phyloP scores from a whole-genome alignment of 352 stramenopile species.

The Pythium phragmiticola region DNA sequence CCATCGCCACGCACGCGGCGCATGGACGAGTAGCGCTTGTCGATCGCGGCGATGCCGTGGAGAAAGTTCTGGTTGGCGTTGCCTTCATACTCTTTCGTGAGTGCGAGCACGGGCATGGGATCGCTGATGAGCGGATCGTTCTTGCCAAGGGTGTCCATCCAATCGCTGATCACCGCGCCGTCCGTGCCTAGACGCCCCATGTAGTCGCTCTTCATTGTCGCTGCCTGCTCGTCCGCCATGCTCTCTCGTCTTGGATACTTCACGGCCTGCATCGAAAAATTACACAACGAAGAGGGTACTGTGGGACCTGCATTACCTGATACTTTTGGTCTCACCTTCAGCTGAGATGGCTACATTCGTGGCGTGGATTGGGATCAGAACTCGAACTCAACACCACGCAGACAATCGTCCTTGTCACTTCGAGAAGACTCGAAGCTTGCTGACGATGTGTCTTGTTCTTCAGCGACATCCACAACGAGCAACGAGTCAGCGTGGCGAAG shows the following conservation, averaged over 20 bases:
- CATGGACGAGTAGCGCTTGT: conserved; percentile 67
- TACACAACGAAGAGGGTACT: background rate
- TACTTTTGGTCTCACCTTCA: conserved; percentile 5
- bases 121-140: conserved; percentile 49
- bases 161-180: conserved; percentile 13
- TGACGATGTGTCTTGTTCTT: conserved; percentile 10
- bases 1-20: conserved; percentile 86
- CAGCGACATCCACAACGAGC: conserved; percentile 10
- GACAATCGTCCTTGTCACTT: background rate
- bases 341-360: conserved; percentile 18
- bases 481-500: conserved; percentile 10
- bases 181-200: conserved; percentile 9
- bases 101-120: conserved; percentile 48
- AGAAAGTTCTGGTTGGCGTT: conserved; percentile 78
- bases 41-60: conserved; percentile 61
- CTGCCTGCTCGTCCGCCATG: conserved; percentile 12
- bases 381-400: conserved; percentile 10
- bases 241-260: background rate
- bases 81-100: conserved; percentile 70
- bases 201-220: conserved; percentile 6
- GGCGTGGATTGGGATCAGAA: background rate
- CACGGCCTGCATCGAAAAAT: background rate
- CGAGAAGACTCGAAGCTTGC: conserved; percentile 9
- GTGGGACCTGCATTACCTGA: conserved; percentile 23
- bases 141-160: conserved; percentile 23